Conservation (phyloP, 2,329 filamentous ascomycete species). For the Mycosphaerella arachidis region DNA sequence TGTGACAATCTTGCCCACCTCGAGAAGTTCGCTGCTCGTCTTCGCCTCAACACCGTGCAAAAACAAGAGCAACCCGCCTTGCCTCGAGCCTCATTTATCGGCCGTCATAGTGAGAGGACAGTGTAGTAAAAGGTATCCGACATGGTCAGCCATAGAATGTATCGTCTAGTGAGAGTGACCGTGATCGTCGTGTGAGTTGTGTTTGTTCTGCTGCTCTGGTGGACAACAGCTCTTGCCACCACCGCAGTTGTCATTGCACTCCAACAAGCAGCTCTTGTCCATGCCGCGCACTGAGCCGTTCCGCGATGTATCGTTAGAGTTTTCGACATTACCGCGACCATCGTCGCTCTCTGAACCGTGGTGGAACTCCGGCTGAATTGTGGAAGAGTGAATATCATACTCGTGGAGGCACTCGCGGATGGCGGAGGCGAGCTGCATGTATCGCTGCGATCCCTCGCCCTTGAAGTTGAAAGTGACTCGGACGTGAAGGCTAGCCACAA, state of each 20-base stretch:
- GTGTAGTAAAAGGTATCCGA: neutral
- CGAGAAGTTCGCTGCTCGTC: neutral
- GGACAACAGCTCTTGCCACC: conserved; percentile 40
- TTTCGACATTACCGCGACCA: conserved; percentile 16
- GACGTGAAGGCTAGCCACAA: conserved; percentile 89
- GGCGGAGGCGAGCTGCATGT: conserved; percentile 83
- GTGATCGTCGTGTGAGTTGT: conserved; percentile 11
- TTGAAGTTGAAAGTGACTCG: conserved; percentile 88
- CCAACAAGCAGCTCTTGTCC: conserved; percentile 41
- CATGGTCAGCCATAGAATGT: neutral
- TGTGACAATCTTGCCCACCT: neutral
- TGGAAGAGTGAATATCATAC: conserved; percentile 94
- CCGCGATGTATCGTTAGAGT: conserved; percentile 24
- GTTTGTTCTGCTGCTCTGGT: conserved; percentile 22
- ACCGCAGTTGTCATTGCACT: conserved; percentile 43
- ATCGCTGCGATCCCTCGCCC: conserved; percentile 66
- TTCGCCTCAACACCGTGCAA: neutral
- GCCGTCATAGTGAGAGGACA: neutral
- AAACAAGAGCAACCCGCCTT: neutral
- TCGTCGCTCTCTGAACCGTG: conserved; percentile 33
- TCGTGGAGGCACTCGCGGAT: conserved; percentile 86
- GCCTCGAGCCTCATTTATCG: neutral
- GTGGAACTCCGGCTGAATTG: conserved; percentile 85
- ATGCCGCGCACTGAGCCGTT: conserved; percentile 27
- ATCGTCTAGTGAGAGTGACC: conserved; percentile 17